Base-by-base conservation (phyloP, 2,329 filamentous ascomycete genomes). In the Proliferodiscus dingleyae region DNA sequence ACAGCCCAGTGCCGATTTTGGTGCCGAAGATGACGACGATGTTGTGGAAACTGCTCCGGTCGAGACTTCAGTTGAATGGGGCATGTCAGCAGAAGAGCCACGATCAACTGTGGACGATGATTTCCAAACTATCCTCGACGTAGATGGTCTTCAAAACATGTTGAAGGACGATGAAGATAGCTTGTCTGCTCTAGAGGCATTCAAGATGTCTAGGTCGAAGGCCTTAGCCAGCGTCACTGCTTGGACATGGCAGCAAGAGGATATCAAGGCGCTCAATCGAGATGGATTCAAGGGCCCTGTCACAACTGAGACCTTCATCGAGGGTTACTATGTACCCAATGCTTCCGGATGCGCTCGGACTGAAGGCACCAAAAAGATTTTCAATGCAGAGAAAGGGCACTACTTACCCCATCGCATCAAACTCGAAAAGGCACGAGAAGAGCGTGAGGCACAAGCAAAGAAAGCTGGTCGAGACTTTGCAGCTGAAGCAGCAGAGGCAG, bases 331-430 rank as follows among this genome's bases (percentile, higher is more conserved):
- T 61, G 87, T 96, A 32, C 81, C 87, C 0, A 98, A 96, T 55
- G 51, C 75, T 0, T 89, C 89, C 8, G 93, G 93, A 26, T 87
- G 82, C 57, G 93, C 93, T 46, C 81, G 93, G 46, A 96, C 93
- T 0, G 90, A 98, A 69, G 90, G 89, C 22, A 83, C 89, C 60
- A 91, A 94, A 72, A 95, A 91, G 72, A 97, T 98, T 46, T 77
- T 95, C 51, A 94, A 98, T 65, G 88, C 89, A 0, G 93, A 98
- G 66, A 98, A 98, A 71, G 95, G 90, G 22, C 95, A 96, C 64
- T 98, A 98, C 63, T 77, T 98, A 6, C 93, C 93, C 32, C 93
- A 98, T 72, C 90, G 95, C 54, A 93, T 98, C 69, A 95, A 94
- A 62, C 89, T 98, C 16, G 87, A 93, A 65, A 93, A 85, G 68